Evolutionary conservation across 805 yeast genomes (phyloP).

Genomic region (Yamadazyma olivae): DNA sequence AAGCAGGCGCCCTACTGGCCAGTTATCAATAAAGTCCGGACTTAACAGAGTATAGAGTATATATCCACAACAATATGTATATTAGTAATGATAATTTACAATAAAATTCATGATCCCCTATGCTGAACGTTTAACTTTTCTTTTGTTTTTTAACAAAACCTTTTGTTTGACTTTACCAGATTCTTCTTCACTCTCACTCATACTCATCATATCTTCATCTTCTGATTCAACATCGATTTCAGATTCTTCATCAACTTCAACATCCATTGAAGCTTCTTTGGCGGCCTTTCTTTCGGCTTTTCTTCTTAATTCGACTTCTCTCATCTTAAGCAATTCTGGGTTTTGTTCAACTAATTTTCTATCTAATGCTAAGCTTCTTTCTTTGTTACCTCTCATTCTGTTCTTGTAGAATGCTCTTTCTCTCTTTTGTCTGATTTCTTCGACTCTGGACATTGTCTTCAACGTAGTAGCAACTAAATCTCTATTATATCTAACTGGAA

Average conservation of each 20-base stretch:
- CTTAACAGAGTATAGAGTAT: neutral
- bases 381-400: slow-evolving; percentile 98
- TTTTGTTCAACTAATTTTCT: slow-evolving; percentile 82
- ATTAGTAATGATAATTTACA: too few species aligned
- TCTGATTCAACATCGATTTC: slow-evolving; percentile 41
- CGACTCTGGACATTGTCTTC: slow-evolving; percentile 93
- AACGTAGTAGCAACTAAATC: slow-evolving; percentile 92
- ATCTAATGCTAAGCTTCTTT: slow-evolving; percentile 78
- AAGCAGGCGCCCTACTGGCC: slow-evolving; percentile 15
- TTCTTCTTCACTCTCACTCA: slow-evolving; percentile 40
- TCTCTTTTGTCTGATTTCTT: slow-evolving; percentile 92
- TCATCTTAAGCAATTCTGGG: slow-evolving; percentile 86
- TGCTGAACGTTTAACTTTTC: slow-evolving; percentile 12
- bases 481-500: slow-evolving; percentile 96
- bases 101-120: slow-evolving; percentile 6
- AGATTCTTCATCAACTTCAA: slow-evolving; percentile 36
- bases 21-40: slow-evolving; percentile 3
- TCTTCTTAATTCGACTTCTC: slow-evolving; percentile 87
- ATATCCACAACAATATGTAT: neutral
- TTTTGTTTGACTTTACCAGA: slow-evolving; percentile 42
- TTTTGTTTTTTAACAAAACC: slow-evolving; percentile 62
- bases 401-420: slow-evolving; percentile 98
- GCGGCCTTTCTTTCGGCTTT: slow-evolving; percentile 69
- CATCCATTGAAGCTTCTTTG: slow-evolving; percentile 47
- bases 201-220: slow-evolving; percentile 35